Evolutionary conservation across 2,329 filamentous ascomycete genomes (phyloP), one percentile per base, ranked within the genome.

Genomic region (Chaetomiaceae sp.): DNA sequence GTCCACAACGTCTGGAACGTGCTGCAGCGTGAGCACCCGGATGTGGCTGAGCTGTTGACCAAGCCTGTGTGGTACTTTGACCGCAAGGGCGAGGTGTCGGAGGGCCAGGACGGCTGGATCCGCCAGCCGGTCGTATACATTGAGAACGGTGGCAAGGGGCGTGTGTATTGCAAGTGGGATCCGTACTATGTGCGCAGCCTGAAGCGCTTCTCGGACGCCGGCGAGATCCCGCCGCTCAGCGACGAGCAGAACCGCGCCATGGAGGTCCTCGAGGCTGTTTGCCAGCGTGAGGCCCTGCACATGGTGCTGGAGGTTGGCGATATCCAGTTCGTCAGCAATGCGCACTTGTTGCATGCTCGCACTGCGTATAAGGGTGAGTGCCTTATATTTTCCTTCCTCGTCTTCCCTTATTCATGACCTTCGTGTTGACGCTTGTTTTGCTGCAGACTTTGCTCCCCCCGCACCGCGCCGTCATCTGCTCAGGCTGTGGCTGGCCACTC

Each of bases 41-140:
- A 92, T 62, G 85, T 95, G 1, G 85, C 88, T 0, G 81, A 87
- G 66, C 76, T 83, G 5, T 73, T 95, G 47, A 85, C 86, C 1
- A 71, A 84, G 65, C 89, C 89, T 0, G 81, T 89, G 57, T 95
- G 89, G 89, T 93, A 95, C 72, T 92, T 95, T 66, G 89, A 95
- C 69, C 85, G 89, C 48, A 95, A 95, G 73, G 89, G 89, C 10
- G 89, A 95, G 73, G 82, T 80, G 1, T 87, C 82, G 19, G 71
- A 75, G 13, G 89, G 87, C 12, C 77, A 95, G 68, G 81, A 91
- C 48, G 82, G 83, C 51, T 95, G 83, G 70, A 87, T 89, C 60
- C 75, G 77, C 38, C 82, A 85, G 27, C 77, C 80, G 12, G 81
- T 95, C 16, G 81, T 93, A 60, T 95, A 90, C 66, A 72, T 90